Percentiles rank a stretch among this genome's conserved stretches.
Evolutionary conservation across 805 yeast species (phyloP).

Genomic region (Wickerhamomyces rabaulensis): DNA sequence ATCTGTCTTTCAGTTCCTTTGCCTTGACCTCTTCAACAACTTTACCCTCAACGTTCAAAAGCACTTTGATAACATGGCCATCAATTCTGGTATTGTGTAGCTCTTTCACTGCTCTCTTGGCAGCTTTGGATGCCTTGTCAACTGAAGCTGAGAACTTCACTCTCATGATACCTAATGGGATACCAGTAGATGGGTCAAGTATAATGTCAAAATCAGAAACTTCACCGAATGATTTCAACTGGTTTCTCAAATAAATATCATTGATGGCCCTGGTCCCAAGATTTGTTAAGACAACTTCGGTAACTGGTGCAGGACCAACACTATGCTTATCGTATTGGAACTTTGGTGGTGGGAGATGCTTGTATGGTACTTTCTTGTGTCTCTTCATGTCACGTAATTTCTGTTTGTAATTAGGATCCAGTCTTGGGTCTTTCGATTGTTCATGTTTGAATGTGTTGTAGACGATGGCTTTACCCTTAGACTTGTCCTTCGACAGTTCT

Average conservation of each 20-base stretch:
- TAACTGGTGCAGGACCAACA: conserved; percentile 67
- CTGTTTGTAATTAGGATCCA: background rate
- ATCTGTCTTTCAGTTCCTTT: conserved; percentile 4
- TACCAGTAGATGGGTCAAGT: conserved; percentile 70
- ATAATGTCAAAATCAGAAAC: conserved; percentile 53
- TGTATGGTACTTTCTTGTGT: conserved; percentile 37
- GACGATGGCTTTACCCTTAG: conserved; percentile 31
- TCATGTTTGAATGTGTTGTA: conserved; percentile 24
- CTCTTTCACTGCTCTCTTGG: conserved; percentile 37
- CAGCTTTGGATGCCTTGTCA: conserved; percentile 43
- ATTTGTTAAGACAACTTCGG: conserved; percentile 67
- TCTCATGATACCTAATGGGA: conserved; percentile 68
- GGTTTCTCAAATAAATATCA: conserved; percentile 41
- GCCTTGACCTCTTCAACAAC: conserved; percentile 27
- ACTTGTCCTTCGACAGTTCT: conserved; percentile 38
- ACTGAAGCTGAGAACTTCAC: conserved; percentile 52
- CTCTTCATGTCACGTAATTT: conserved; percentile 27
- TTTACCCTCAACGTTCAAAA: conserved; percentile 39
- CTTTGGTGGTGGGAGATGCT: conserved; percentile 34
- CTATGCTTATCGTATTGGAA: conserved; percentile 59
- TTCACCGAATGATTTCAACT: conserved; percentile 58
- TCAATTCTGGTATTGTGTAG: conserved; percentile 41
- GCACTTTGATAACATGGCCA: conserved; percentile 48
- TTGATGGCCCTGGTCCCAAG: conserved; percentile 46
- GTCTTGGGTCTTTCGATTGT: conserved; percentile 38